Evolutionary conservation across 225 moss, liverwort and hornwort species (phyloP).

Genomic region (Bryoerythrophyllum caledonicum): DNA sequence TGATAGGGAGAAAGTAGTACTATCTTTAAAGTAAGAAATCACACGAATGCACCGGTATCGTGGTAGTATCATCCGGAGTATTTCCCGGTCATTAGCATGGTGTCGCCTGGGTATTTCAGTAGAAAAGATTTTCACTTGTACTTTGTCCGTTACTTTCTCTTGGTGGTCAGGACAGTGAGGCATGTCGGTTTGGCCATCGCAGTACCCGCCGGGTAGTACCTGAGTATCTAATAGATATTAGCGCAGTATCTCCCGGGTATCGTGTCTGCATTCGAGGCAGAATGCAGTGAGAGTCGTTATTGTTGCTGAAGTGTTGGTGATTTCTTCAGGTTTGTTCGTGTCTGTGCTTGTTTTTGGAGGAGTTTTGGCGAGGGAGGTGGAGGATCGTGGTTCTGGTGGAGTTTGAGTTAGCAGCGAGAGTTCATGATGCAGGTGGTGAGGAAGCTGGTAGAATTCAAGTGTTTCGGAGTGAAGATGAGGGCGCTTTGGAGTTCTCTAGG

Average conservation of each 20-base stretch:
- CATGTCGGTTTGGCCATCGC: constrained; percentile 3
- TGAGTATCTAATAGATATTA: no score
- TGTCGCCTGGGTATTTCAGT: no score
- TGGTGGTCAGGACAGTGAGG: no score
- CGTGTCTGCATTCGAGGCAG: background rate
- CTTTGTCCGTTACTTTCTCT: no score
- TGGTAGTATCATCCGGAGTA: no score
- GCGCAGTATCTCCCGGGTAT: no score
- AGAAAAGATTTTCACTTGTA: no score
- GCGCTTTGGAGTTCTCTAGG: background rate
- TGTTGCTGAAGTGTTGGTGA: background rate
- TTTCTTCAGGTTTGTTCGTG: constrained; percentile 19
- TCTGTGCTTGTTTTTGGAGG: background rate
- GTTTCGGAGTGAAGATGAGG: constrained; percentile 38
- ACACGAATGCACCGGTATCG: no score
- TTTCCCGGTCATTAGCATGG: no score
- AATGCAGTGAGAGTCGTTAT: background rate
- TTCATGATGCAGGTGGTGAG: constrained; percentile 38
- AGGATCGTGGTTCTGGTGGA: background rate
- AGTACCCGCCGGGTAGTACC: no score
- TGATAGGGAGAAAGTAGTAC: background rate
- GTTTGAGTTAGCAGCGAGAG: background rate
- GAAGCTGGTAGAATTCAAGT: constrained; percentile 27
- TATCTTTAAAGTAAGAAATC: background rate
- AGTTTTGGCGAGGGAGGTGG: background rate